Conservation (phyloP, 2,329 filamentous ascomycete genomes). For the Colletotrichum sp. region DNA sequence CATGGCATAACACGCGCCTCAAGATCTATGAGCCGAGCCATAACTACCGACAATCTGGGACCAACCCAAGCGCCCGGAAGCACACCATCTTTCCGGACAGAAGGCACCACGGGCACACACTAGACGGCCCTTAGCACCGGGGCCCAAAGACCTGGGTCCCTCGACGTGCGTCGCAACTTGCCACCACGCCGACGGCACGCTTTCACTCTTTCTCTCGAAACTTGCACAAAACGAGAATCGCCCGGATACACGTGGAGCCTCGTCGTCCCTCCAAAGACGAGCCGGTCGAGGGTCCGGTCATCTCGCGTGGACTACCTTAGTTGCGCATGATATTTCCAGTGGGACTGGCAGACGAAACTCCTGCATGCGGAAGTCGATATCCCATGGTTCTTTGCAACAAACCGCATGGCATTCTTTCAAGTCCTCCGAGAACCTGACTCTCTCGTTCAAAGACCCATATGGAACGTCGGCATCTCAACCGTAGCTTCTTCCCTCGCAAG, state of each 20-base stretch:
- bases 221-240: neutral
- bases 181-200: neutral
- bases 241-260: neutral
- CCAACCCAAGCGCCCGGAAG: neutral
- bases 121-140: neutral
- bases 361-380: neutral
- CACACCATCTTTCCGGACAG: neutral
- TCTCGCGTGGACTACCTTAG: constrained; percentile 1
- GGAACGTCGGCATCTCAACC: neutral
- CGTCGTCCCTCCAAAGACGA: neutral
- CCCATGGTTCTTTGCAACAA: neutral
- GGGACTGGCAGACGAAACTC: neutral
- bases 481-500: neutral
- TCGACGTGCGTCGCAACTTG: neutral
- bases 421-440: neutral
- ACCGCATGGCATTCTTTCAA: neutral
- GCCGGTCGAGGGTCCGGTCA: neutral
- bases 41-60: neutral
- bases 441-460: neutral
- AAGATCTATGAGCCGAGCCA: neutral
- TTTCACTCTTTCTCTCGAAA: neutral
- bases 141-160: neutral
- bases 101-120: neutral
- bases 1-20: neutral
- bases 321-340: neutral